Percentiles rank a stretch among this genome's conserved stretches.
phyloP scores from a whole-genome alignment of 2,329 filamentous ascomycete genomes.

The Magnaporthiopsis poae region DNA sequence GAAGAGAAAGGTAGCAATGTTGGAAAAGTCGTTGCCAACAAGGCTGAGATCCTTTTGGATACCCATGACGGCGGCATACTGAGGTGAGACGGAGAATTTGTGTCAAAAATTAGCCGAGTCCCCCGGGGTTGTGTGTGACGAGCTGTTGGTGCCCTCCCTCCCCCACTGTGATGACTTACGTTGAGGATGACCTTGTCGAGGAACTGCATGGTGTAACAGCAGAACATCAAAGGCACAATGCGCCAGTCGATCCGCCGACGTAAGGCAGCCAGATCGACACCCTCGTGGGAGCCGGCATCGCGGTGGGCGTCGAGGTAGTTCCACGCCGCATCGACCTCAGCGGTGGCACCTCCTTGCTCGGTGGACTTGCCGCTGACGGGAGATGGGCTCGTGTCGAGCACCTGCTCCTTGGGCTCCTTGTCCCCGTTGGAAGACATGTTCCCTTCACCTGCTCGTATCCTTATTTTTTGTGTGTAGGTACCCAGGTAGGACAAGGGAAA shows the following conservation, averaged over 20 bases:
- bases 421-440: constrained; percentile 4
- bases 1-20: constrained; percentile 52
- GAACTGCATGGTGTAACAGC: constrained; percentile 14
- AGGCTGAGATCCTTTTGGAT: constrained; percentile 45
- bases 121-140: neutral
- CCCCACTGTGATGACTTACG: constrained; percentile 26
- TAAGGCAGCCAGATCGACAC: constrained; percentile 34
- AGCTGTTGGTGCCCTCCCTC: neutral
- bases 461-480: too few relatives aligned
- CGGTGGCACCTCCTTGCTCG: constrained; percentile 9
- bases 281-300: constrained; percentile 19
- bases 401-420: constrained; percentile 10
- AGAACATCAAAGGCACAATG: constrained; percentile 12
- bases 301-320: constrained; percentile 33
- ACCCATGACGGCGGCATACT: constrained; percentile 58
- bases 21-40: constrained; percentile 51
- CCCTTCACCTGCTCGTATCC: neutral
- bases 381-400: constrained; percentile 12
- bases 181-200: constrained; percentile 49
- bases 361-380: constrained; percentile 4
- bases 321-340: constrained; percentile 36
- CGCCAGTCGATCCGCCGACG: constrained; percentile 31
- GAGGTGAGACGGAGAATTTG: neutral
- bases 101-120: constrained; percentile 4
- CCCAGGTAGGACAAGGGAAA: neutral